phyloP scores from a whole-genome alignment of 2,329 filamentous ascomycete genomes.

The Macrophomina tecta region DNA sequence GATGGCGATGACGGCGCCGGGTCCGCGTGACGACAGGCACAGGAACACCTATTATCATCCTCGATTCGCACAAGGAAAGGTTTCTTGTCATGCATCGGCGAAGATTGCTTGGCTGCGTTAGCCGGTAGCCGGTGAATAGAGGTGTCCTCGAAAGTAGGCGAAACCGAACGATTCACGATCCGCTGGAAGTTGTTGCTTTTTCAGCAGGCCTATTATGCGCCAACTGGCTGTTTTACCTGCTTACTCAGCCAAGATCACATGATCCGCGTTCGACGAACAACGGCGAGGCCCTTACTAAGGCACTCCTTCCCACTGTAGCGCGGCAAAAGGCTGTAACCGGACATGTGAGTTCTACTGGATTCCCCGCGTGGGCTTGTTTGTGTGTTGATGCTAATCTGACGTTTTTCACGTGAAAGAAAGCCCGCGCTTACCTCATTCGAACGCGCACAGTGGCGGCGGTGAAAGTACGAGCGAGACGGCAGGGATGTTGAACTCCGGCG shows the following conservation, averaged over 20 bases:
- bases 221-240: background rate
- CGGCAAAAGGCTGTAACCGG: too few relatives aligned
- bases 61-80: background rate
- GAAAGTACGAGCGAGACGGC: slow-evolving; percentile 6
- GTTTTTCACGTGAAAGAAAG: background rate
- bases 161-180: background rate
- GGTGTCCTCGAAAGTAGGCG: background rate
- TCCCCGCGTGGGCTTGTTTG: too few relatives aligned
- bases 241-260: slow-evolving; percentile 10
- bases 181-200: slow-evolving; percentile 4
- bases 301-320: background rate
- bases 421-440: slow-evolving; percentile 10
- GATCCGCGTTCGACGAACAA: background rate
- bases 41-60: background rate
- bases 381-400: background rate
- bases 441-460: background rate
- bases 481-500: slow-evolving; percentile 3
- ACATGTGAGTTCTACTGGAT: background rate
- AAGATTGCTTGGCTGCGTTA: background rate
- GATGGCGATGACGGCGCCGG: background rate
- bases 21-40: slow-evolving; percentile 2
- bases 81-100: background rate
- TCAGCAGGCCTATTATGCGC: background rate
- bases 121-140: background rate
- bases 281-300: background rate